phyloP scores from a whole-genome alignment of 1,284 basidiomycete genomes.

The Rhodotorula sp. region DNA sequence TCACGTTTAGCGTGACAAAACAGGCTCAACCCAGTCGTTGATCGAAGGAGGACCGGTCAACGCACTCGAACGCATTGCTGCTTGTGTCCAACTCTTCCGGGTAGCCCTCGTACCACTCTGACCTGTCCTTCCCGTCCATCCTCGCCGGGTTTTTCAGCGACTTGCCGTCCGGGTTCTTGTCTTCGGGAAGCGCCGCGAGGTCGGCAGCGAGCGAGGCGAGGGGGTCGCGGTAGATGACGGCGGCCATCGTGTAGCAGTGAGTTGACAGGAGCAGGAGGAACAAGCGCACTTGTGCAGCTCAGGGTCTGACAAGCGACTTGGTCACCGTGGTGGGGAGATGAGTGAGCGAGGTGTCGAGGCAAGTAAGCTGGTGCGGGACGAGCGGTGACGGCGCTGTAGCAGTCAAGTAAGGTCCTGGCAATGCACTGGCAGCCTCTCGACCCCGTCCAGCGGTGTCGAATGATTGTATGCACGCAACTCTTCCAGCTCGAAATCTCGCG shows the following conservation, averaged over 20 bases:
- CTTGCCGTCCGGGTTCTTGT: slow-evolving; percentile 60
- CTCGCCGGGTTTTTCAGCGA: slow-evolving; percentile 57
- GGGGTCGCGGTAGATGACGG: slow-evolving; percentile 14
- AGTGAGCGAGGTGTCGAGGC: not conserved
- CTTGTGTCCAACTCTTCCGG: slow-evolving; percentile 20
- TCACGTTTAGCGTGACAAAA: too few species aligned
- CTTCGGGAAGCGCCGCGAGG: slow-evolving; percentile 53
- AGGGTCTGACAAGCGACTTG: too few species aligned
- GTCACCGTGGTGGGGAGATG: not conserved
- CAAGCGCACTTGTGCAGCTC: too few species aligned
- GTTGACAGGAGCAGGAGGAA: not conserved
- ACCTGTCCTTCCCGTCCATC: slow-evolving; percentile 47
- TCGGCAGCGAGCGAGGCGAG: slow-evolving; percentile 2
- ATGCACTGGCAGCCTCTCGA: too few species aligned
- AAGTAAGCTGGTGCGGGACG: not conserved
- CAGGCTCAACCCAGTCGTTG: too few species aligned
- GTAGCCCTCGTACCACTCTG: slow-evolving; percentile 24
- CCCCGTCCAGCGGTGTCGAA: too few species aligned
- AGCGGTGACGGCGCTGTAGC: too few species aligned
- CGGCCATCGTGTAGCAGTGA: not conserved
- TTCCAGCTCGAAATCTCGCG: too few species aligned
- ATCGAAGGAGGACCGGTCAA: not conserved
- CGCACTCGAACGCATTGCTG: slow-evolving; percentile 32
- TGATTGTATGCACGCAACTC: too few species aligned
- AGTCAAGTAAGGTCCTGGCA: too few species aligned